Conservation (phyloP, 1,139 yeast genomes). For the Taphrina pruni region DNA sequence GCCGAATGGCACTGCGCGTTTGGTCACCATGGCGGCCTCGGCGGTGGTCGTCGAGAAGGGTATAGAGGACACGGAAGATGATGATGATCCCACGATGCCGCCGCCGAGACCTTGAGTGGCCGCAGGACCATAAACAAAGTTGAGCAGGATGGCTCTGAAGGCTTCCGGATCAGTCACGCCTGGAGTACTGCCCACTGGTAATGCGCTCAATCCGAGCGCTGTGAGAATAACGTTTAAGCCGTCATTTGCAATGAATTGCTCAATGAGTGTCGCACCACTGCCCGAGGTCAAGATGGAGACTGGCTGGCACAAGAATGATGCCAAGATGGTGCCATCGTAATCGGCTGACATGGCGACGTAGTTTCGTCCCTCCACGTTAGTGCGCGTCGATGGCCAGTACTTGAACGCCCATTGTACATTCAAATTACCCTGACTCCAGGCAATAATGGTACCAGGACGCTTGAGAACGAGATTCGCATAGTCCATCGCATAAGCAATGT, state of each 20-base stretch:
- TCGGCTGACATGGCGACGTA: slow-evolving; percentile 28
- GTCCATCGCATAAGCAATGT: slow-evolving; percentile 37
- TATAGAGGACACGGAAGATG: neutral
- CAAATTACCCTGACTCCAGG: slow-evolving; percentile 36
- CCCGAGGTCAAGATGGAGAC: slow-evolving; percentile 26
- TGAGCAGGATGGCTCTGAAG: slow-evolving; percentile 11
- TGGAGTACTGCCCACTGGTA: slow-evolving; percentile 1
- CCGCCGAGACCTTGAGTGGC: slow-evolving; percentile 19
- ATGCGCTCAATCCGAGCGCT: slow-evolving; percentile 4
- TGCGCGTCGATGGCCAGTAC: slow-evolving; percentile 34
- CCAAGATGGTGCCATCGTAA: slow-evolving; percentile 28
- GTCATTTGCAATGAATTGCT: slow-evolving; percentile 14
- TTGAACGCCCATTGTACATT: slow-evolving; percentile 36
- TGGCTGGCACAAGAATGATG: slow-evolving; percentile 25
- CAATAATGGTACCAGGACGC: slow-evolving; percentile 23
- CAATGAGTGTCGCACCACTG: slow-evolving; percentile 18
- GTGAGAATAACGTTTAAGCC: slow-evolving; percentile 6
- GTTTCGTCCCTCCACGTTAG: slow-evolving; percentile 15
- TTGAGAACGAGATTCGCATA: slow-evolving; percentile 26
- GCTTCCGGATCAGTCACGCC: slow-evolving; percentile 27
- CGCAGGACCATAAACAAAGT: slow-evolving; percentile 4
- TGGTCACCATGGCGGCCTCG: neutral
- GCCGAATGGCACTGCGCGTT: slow-evolving; percentile 27
- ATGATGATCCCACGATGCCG: neutral
- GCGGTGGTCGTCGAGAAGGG: slow-evolving; percentile 10